phyloP scores from a whole-genome alignment of 257 asterid genomes.

The Solanum bulbocastanum region DNA sequence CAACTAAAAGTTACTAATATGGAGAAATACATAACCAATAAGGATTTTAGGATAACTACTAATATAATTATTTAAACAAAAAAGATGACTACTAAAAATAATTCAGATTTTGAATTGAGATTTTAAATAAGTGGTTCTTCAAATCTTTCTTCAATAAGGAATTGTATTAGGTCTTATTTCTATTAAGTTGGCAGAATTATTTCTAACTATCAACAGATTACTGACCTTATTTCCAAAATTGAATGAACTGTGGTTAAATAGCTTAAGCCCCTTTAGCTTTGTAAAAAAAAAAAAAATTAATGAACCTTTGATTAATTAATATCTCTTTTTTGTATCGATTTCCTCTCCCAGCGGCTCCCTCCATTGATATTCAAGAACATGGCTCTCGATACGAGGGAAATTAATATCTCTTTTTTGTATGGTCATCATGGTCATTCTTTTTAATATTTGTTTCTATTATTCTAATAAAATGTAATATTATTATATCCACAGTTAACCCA shows the following conservation, averaged over 20 bases:
- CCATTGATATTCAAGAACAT: not conserved
- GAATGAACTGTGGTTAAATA: too few species aligned
- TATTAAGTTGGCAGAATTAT: not conserved
- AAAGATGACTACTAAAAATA: not conserved
- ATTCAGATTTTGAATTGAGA: too few species aligned
- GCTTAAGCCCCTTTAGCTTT: too few species aligned
- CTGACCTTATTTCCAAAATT: too few species aligned
- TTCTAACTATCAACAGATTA: not conserved
- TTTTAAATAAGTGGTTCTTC: not conserved
- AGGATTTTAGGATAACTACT: not conserved
- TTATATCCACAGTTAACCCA: not conserved
- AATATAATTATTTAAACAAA: too few species aligned
- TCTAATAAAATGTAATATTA: not conserved
- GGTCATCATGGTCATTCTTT: not conserved
- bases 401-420: too few species aligned
- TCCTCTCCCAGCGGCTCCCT: not conserved
- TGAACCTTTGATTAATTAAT: too few species aligned
- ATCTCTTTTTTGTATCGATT: not conserved
- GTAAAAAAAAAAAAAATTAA: too few species aligned
- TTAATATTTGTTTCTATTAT: too few species aligned
- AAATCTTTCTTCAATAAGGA: not conserved
- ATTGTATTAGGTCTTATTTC: not conserved
- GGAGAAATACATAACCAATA: not conserved
- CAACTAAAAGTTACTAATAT: not conserved
- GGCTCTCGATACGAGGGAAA: not conserved